Evolutionary conservation across 139 green algal genomes (phyloP), one percentile per base, ranked within the genome.

Genomic region (Zygnema cylindricum): DNA sequence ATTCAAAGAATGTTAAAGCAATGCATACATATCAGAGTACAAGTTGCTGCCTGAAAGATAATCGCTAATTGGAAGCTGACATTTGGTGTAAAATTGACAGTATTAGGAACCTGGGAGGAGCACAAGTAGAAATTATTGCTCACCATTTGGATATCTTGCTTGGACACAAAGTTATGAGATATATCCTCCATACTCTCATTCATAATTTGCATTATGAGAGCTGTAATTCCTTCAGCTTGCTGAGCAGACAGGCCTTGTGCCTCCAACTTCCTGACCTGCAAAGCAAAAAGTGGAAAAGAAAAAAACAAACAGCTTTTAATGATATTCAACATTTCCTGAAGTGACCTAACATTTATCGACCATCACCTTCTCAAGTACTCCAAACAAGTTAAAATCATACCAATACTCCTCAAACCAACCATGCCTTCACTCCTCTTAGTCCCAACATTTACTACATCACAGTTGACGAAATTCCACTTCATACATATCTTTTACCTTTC

Each of bases 181-280:
- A 71, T 55, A 75, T 90, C 81, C 23, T 87, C 81, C 40, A 91
- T 77, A 33, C 41, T 89, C 55, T 91, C 86, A 55, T 89, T 90
- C 69, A 91, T 42, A 2, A 91, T 81, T 63, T 91, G 78, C 1
- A 77, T 76, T n/a, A 91, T 91, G 21, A 91, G 33, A 84, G 43
- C 39, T 35, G 86, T 91, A 69, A 91, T 91, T 33, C 78, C 86
- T 55, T 91, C 86, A n/a, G 86, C 86, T 55, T 91, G 86, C n/a
- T 89, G 77, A 3, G 81, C 86, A 22, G 78, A 84, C 86, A 91
- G 36, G 21, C 86, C 86, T 55, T 91, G 39, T 89, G 79, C 39
- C 39, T 91, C 86, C 36, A 91, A 69, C 86, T 81, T 43, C 21
- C 79, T 43, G 21, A 91, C 86, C 86, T 91, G 78, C 33, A 89